Percentiles rank a stretch among this genome's conserved stretches.
Conservation (phyloP, 2,329 filamentous ascomycete genomes). For the Aspergillus unguis region DNA sequence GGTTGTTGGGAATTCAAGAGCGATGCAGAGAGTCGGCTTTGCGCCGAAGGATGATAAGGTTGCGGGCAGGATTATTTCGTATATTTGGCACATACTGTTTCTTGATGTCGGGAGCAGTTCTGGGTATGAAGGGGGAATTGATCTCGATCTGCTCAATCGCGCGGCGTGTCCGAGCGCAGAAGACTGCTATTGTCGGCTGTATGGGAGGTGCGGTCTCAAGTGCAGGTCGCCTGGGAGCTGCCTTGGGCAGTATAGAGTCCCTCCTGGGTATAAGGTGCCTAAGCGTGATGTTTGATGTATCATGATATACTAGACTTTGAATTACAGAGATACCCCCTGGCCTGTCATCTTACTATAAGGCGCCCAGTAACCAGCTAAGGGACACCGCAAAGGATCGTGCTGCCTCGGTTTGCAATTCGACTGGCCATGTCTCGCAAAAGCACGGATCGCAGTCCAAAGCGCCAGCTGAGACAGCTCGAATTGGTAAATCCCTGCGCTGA, state of each 20-base stretch:
- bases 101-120: slow-evolving; percentile 23
- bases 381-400: too few relatives aligned
- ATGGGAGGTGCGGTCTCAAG: slow-evolving; percentile 40
- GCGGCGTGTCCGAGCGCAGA: slow-evolving; percentile 37
- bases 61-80: slow-evolving; percentile 47
- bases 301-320: neutral
- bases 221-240: slow-evolving; percentile 35
- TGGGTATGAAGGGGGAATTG: slow-evolving; percentile 21
- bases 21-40: slow-evolving; percentile 17
- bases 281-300: neutral
- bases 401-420: too few relatives aligned
- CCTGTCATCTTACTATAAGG: too few relatives aligned
- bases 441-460: too few relatives aligned
- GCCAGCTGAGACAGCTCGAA: too few relatives aligned
- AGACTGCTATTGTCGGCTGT: slow-evolving; percentile 47
- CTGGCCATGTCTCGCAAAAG: too few relatives aligned
- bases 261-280: slow-evolving; percentile 10
- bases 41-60: slow-evolving; percentile 44
- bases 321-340: too few relatives aligned
- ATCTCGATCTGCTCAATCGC: slow-evolving; percentile 38
- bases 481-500: too few relatives aligned
- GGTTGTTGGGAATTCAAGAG: neutral
- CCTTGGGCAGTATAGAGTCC: slow-evolving; percentile 35
- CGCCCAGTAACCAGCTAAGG: too few relatives aligned
- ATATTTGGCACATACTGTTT: slow-evolving; percentile 52